phyloP scores from a whole-genome alignment of 2,329 filamentous ascomycete genomes.

The Helotiales sp. region DNA sequence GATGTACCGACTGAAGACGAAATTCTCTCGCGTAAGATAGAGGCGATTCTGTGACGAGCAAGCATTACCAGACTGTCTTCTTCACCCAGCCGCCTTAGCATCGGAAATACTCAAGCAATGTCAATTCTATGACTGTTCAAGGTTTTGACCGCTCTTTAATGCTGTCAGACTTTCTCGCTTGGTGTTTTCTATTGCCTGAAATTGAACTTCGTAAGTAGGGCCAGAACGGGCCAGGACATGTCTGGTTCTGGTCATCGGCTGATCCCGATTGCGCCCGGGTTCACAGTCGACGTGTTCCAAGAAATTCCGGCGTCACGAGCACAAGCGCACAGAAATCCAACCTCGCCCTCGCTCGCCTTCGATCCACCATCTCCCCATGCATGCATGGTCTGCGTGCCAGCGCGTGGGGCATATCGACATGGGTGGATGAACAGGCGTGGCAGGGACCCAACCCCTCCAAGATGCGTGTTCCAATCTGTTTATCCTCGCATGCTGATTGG shows the following conservation, averaged over 20 bases:
- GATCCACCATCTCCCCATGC: not conserved
- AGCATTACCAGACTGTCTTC: not conserved
- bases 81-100: slow-evolving; percentile 6
- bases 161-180: not conserved
- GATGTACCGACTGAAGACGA: not conserved
- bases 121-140: not conserved
- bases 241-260: slow-evolving; percentile 3
- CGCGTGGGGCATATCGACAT: slow-evolving; percentile 8
- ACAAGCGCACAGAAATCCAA: not conserved
- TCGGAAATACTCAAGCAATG: not conserved
- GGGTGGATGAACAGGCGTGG: not conserved
- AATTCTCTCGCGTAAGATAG: not conserved
- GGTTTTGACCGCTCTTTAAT: slow-evolving; percentile 1
- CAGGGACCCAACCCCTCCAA: slow-evolving; percentile 17
- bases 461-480: slow-evolving; percentile 24
- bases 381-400: not conserved
- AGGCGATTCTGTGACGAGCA: not conserved
- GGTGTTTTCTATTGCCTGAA: slow-evolving; percentile 3
- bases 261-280: slow-evolving; percentile 31
- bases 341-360: not conserved
- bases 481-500: slow-evolving; percentile 32
- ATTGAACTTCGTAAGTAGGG: not conserved
- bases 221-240: not conserved
- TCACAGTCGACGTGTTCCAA: slow-evolving; percentile 15
- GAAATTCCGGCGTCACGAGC: slow-evolving; percentile 29